Evolutionary conservation across 257 asterid species (phyloP), one percentile per base, ranked within the genome.

Genomic region (Lithospermum erythrorhizon): DNA sequence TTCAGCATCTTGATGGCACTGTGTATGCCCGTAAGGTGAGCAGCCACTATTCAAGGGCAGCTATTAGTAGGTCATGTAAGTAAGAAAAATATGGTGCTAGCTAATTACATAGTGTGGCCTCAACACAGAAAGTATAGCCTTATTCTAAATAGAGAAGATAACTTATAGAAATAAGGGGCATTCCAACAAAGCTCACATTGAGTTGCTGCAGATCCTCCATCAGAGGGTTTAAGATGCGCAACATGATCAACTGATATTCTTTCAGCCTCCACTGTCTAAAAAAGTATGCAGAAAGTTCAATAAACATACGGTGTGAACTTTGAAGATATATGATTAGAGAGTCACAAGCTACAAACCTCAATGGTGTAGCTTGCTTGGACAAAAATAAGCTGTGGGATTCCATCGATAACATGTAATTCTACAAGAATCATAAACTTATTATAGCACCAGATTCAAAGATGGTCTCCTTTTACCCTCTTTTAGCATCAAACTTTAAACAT

Each of bases 191-290:
- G 35, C 90, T 83, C 79, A 88, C 98, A 72, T 63, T 91, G 96
- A 63, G 98, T 91, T 64, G 98, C 95, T 66, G 96, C 98, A 62
- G 96, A 91, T 74, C 98, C 95, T 63, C 98, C 95, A 72, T 88
- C 95, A 61, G 98, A 91, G 69, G 95, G 95, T 74, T 91, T 91
- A 49, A 91, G 93, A 76, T 91, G 96, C 47, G 98, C 96, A 27
- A 91, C 96, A 72, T 88, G 98, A 77, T 91, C 98, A 59, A 91
- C 96, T 20, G 98, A 91, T 62, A 91, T 91, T 65, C 96, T 70
- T 76, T 91, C 98, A 62, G 98, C 98, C 82, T 91, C 98, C 55
- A 91, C 98, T 15, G 98, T 91, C 98, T 91, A 37, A n/a, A 18
- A 69, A 75, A 64, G 57, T 63, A 73, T 4, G 19, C 16, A 61